Evolutionary conservation across 1,139 yeast genomes (phyloP).

Genomic region (Taphrina pruni): DNA sequence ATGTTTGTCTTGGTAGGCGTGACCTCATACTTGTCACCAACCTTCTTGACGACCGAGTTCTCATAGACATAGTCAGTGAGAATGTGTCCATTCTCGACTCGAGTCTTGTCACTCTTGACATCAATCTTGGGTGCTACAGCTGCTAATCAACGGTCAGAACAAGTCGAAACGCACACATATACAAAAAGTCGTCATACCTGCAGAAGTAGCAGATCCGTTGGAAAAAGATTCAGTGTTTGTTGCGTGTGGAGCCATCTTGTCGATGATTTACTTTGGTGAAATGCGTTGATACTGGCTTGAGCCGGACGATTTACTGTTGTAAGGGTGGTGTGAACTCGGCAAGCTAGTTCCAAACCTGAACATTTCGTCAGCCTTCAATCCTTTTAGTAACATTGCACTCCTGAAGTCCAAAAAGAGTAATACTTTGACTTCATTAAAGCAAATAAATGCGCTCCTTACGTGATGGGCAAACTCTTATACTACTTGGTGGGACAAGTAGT

Average conservation of each 20-base stretch:
- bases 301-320: constrained; percentile 28
- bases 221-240: constrained; percentile 48
- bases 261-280: constrained; percentile 21
- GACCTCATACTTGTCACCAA: constrained; percentile 65
- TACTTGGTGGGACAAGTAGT: too few relatives aligned
- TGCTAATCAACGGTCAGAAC: constrained; percentile 44
- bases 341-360: constrained; percentile 33
- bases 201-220: constrained; percentile 47
- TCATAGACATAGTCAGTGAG: constrained; percentile 72
- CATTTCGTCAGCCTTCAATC: not conserved
- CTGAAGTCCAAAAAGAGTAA: too few relatives aligned
- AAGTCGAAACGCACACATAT: constrained; percentile 47
- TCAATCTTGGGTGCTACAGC: constrained; percentile 64
- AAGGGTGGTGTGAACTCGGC: constrained; percentile 35
- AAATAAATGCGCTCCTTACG: not conserved
- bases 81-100: constrained; percentile 60
- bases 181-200: constrained; percentile 49
- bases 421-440: too few relatives aligned
- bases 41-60: constrained; percentile 64
- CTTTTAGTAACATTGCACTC: too few relatives aligned
- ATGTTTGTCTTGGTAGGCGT: constrained; percentile 76
- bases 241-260: constrained; percentile 52
- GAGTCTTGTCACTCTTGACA: constrained; percentile 38
- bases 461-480: constrained; percentile 18
- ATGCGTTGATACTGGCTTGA: constrained; percentile 31